Base-by-base conservation (phyloP, 1,139 yeast species). In the Yamadazyma kanchanaburiensis region DNA sequence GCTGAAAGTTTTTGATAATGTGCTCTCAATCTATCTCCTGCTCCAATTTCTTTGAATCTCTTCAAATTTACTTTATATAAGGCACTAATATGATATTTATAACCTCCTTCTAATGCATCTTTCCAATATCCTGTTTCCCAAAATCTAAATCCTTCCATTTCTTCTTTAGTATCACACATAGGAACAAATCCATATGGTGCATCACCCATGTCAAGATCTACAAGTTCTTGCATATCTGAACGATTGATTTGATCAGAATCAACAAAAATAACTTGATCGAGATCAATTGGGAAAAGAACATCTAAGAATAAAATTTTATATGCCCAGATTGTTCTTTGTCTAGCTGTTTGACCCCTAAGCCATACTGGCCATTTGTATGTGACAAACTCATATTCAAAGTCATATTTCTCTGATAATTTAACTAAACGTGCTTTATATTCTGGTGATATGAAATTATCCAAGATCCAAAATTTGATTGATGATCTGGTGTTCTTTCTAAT, bases 41-140 rank as follows among this genome's bases (percentile, higher is more conserved):
- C 91, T 4, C 71, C 73, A 15, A 74, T 53, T 13, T 65, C 58
- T 42, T 95, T 70, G 53, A 88, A 82, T 35, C 63, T 63, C 10
- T 63, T 59, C 51, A 91, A 68, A 51, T 91, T 95, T 33, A 89
- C 82, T 9, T 88, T 86, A 48, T 77, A 88, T 21, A 86, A 64
- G 0, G 95, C 95, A 54, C 94, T 80, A 39, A 87, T 85, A 53
- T 87, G 96, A 50, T 91, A 91, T 38, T 71, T 71, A 24, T 64
- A 58, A 17, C 74, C 72, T 21, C 74, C 78, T 21, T 73, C 70
- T 25, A 89, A 60, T 17, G 74, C 72, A 4, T 68, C 67, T 34
- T 75, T 60, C 98, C 98, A 91, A 53, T 87, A 91, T 0, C 97
- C 97, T 40, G 77, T 75, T 48, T 87, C 82, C 98, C 98, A 91